Evolutionary conservation across 805 yeast genomes (phyloP).

Genomic region (Torulaspora microellipsoides): DNA sequence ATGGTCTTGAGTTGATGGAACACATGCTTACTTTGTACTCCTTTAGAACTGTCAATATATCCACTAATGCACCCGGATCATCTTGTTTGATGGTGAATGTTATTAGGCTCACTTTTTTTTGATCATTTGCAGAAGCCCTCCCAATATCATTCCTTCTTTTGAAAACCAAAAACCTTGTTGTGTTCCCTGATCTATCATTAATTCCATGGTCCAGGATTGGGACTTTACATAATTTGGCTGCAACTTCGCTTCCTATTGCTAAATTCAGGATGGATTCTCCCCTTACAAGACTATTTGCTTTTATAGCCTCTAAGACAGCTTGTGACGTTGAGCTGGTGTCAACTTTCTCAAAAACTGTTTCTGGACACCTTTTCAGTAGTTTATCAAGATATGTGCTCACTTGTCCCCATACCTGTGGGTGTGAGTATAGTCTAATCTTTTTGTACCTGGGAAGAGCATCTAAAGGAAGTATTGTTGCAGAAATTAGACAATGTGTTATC

Average conservation of each 20-base stretch:
- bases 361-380: slow-evolving; percentile 32
- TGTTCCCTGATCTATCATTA: slow-evolving; percentile 70
- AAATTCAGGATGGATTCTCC: slow-evolving; percentile 38
- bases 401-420: slow-evolving; percentile 99
- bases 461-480: slow-evolving; percentile 39
- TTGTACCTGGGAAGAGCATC: slow-evolving; percentile 36
- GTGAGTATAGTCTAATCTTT: slow-evolving; percentile 69
- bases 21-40: slow-evolving; percentile 56
- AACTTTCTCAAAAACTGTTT: slow-evolving; percentile 40
- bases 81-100: slow-evolving; percentile 63
- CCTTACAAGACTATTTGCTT: slow-evolving; percentile 14
- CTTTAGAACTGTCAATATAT: slow-evolving; percentile 56
- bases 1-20: slow-evolving; percentile 75
- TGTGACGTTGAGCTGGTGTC: slow-evolving; percentile 79
- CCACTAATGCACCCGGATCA: slow-evolving; percentile 70
- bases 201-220: slow-evolving; percentile 53
- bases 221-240: slow-evolving; percentile 55
- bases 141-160: slow-evolving; percentile 37
- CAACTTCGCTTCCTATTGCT: slow-evolving; percentile 69
- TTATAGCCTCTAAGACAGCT: slow-evolving; percentile 65
- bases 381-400: slow-evolving; percentile 52
- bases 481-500: slow-evolving; percentile 69
- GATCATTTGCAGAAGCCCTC: slow-evolving; percentile 9
- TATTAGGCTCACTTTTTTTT: slow-evolving; percentile 44
- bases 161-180: slow-evolving; percentile 78